phyloP scores from a whole-genome alignment of 169 alveolate genomes.

The Babesia ovis region DNA sequence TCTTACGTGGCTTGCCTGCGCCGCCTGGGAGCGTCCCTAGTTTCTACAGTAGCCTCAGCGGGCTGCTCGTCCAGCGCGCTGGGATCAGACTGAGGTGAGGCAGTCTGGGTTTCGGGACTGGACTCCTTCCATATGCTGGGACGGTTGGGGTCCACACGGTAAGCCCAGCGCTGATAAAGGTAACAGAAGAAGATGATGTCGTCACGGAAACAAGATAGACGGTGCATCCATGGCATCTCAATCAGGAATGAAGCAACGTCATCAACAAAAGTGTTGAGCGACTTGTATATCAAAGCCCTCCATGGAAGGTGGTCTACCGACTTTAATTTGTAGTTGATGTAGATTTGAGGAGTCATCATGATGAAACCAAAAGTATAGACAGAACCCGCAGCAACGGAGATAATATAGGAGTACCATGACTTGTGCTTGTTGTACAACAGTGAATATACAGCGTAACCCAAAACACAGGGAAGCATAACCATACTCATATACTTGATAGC shows the following conservation, averaged over 20 bases:
- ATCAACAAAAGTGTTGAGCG: slow-evolving; percentile 96
- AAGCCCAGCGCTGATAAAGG: slow-evolving; percentile 94
- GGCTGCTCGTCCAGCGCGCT: background rate
- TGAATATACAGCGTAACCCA: slow-evolving; percentile 91
- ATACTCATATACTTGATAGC: slow-evolving; percentile 91
- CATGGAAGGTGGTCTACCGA: slow-evolving; percentile 99
- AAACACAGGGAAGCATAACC: slow-evolving; percentile 82
- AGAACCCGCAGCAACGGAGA: slow-evolving; percentile 90
- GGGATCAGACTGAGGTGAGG: background rate
- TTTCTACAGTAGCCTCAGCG: background rate
- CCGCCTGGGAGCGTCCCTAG: background rate
- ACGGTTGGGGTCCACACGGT: slow-evolving; percentile 73
- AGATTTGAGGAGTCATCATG: slow-evolving; percentile 97
- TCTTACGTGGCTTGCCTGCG: no score
- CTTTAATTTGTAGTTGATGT: slow-evolving; percentile 95
- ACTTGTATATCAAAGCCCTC: slow-evolving; percentile 93
- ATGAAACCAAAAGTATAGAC: slow-evolving; percentile 92
- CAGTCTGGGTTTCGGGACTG: slow-evolving; percentile 12
- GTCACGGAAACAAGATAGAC: slow-evolving; percentile 97
- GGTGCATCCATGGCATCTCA: slow-evolving; percentile 97
- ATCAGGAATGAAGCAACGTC: slow-evolving; percentile 96
- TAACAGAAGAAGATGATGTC: slow-evolving; percentile 96
- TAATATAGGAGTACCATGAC: slow-evolving; percentile 93
- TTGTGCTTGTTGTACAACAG: slow-evolving; percentile 86
- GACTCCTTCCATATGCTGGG: slow-evolving; percentile 53